phyloP scores from a whole-genome alignment of 441 rosid genomes.

The Erodium moschatum region DNA sequence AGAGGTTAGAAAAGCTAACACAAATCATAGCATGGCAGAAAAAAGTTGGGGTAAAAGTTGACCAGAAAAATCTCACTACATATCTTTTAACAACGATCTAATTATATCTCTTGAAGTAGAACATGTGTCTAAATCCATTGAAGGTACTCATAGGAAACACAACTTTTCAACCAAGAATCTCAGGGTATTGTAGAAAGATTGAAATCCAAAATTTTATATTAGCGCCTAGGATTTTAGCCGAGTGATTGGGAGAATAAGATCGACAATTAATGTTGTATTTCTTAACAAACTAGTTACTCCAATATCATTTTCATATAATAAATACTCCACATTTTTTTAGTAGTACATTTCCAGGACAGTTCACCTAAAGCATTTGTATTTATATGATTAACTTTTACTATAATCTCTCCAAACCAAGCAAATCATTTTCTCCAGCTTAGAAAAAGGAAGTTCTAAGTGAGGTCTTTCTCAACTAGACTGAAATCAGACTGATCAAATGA shows the following conservation, averaged over 20 bases:
- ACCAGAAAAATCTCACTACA: background rate
- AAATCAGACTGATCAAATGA: background rate
- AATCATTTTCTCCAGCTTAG: background rate
- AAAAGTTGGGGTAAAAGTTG: background rate
- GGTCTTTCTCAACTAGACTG: background rate
- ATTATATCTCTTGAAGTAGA: background rate
- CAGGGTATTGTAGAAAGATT: background rate
- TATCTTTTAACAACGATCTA: background rate
- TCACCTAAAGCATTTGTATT: background rate
- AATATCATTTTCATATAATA: background rate
- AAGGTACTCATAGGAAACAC: background rate
- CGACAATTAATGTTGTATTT: background rate
- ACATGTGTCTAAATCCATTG: background rate
- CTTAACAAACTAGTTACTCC: background rate
- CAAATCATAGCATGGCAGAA: background rate
- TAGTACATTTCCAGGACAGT: background rate
- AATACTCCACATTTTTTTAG: background rate
- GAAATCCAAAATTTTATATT: no score
- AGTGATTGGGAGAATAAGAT: no score
- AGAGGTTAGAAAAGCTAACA: background rate
- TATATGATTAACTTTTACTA: background rate
- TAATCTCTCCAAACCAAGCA: background rate
- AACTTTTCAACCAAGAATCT: background rate
- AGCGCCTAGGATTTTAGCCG: background rate
- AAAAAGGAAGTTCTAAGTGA: background rate